Conservation (phyloP, 139 green algal species). For the Edaphochlamys debaryana region DNA sequence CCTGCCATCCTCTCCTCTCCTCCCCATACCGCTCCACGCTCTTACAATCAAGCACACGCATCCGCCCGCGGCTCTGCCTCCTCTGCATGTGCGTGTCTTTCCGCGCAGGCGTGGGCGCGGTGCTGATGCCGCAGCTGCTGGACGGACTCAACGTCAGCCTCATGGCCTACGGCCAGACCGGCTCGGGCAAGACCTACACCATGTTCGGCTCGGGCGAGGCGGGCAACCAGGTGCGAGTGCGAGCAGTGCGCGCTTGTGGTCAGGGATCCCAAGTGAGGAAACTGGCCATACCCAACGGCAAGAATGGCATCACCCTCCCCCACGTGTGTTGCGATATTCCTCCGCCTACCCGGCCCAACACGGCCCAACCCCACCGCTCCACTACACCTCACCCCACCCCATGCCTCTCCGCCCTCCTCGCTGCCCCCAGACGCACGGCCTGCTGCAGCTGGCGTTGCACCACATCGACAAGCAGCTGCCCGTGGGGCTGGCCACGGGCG, state of each 20-base stretch:
- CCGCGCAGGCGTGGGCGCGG: slow-evolving; percentile 1
- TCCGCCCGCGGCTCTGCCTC: not conserved
- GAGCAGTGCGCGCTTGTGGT: not conserved
- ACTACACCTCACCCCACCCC: too few species aligned
- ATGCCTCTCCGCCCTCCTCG: not conserved
- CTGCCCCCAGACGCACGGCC: slow-evolving; percentile 25
- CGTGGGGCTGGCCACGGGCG: not conserved
- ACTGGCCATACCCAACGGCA: too few species aligned
- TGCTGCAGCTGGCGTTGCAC: slow-evolving; percentile 52
- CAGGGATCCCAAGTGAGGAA: not conserved
- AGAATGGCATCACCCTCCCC: slow-evolving; percentile 2
- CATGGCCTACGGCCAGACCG: slow-evolving; percentile 74
- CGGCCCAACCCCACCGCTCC: too few species aligned
- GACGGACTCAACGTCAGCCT: slow-evolving; percentile 69
- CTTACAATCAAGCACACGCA: too few species aligned
- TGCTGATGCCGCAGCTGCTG: not conserved
- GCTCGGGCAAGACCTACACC: slow-evolving; percentile 72
- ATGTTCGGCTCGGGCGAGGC: slow-evolving; percentile 57
- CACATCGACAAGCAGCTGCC: not conserved
- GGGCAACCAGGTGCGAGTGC: not conserved
- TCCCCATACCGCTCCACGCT: too few species aligned
- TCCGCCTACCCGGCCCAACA: too few species aligned
- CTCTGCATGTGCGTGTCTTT: not conserved
- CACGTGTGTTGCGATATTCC: too few species aligned
- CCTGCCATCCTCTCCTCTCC: too few species aligned